Conservation (phyloP, 2,329 filamentous ascomycete genomes). For the Diaporthe humulicola region DNA sequence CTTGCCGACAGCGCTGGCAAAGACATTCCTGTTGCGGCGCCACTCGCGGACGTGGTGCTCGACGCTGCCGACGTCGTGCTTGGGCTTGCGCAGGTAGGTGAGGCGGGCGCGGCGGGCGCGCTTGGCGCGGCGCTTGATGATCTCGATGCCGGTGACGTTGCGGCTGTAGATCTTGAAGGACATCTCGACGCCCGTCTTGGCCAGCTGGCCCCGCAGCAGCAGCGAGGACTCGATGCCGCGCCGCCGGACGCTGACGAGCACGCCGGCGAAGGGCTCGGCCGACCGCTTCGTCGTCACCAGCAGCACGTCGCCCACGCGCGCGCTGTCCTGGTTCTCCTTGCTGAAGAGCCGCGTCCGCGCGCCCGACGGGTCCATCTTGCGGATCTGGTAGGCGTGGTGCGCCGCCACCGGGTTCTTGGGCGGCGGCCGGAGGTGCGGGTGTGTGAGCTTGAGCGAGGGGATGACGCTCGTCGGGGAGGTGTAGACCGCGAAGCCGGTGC, state of each 20-base stretch:
- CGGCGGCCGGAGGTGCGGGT: conserved; percentile 39
- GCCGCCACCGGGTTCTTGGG: conserved; percentile 71
- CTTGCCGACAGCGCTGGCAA: conserved; percentile 46
- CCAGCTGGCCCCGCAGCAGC: conserved; percentile 86
- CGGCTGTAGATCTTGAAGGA: conserved; percentile 97
- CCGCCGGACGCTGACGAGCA: conserved; percentile 87
- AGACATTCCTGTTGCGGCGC: conserved; percentile 56
- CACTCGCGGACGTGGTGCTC: conserved; percentile 81
- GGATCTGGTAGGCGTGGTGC: conserved; percentile 78
- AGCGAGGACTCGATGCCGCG: conserved; percentile 92
- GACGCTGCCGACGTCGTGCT: conserved; percentile 89
- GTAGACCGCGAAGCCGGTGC: conserved; percentile 65
- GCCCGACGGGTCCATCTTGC: conserved; percentile 85
- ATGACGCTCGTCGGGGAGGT: conserved; percentile 35
- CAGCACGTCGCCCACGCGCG: conserved; percentile 89
- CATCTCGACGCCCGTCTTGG: conserved; percentile 92
- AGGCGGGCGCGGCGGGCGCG: conserved; percentile 87
- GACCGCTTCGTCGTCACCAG: conserved; percentile 85
- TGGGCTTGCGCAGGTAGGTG: conserved; percentile 90
- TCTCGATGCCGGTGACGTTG: conserved; percentile 89
- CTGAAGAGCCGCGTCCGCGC: conserved; percentile 86
- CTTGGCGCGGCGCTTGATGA: conserved; percentile 89
- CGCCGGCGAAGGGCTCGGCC: conserved; percentile 90
- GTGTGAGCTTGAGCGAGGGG: conserved; percentile 33
- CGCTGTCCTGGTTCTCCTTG: conserved; percentile 80